Percentiles rank a stretch among this genome's conserved stretches.
Conservation (phyloP, 805 yeast species). For the Citeromyces matritensis region DNA sequence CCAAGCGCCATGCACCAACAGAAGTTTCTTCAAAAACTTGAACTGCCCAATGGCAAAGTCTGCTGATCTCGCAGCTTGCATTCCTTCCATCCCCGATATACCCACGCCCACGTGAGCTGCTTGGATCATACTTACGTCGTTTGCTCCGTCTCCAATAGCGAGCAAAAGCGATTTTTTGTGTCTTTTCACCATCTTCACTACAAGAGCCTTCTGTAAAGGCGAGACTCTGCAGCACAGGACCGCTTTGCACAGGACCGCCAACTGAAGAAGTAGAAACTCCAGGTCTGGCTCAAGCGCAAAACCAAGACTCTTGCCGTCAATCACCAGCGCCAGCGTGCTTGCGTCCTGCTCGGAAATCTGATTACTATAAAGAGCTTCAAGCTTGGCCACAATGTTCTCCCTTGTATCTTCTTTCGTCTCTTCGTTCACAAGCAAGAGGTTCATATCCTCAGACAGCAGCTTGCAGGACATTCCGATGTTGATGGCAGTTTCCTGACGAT, state of each 20-base stretch:
- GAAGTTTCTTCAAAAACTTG: slow-evolving; percentile 64
- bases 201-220: slow-evolving; percentile 92
- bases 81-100: slow-evolving; percentile 98
- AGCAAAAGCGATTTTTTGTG: slow-evolving; percentile 61
- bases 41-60: slow-evolving; percentile 96
- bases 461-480: slow-evolving; percentile 98
- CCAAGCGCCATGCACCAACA: slow-evolving; percentile 96
- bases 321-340: slow-evolving; percentile 74
- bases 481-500: slow-evolving; percentile 96
- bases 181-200: slow-evolving; percentile 84
- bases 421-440: slow-evolving; percentile 77
- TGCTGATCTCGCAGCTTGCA: slow-evolving; percentile 98
- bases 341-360: slow-evolving; percentile 53
- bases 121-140: slow-evolving; percentile 97
- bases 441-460: slow-evolving; percentile 90
- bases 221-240: slow-evolving; percentile 97
- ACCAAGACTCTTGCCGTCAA: slow-evolving; percentile 86
- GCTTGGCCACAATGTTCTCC: slow-evolving; percentile 57
- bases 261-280: slow-evolving; percentile 62
- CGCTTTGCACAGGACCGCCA: slow-evolving; percentile 83
- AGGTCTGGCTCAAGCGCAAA: slow-evolving; percentile 74
- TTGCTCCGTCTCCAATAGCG: slow-evolving; percentile 98
- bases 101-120: slow-evolving; percentile 99
- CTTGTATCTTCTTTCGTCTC: slow-evolving; percentile 65
- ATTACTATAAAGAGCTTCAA: slow-evolving; percentile 57